Conservation (phyloP, 2,329 filamentous ascomycete species). For the Neodidymelliopsis sp. region DNA sequence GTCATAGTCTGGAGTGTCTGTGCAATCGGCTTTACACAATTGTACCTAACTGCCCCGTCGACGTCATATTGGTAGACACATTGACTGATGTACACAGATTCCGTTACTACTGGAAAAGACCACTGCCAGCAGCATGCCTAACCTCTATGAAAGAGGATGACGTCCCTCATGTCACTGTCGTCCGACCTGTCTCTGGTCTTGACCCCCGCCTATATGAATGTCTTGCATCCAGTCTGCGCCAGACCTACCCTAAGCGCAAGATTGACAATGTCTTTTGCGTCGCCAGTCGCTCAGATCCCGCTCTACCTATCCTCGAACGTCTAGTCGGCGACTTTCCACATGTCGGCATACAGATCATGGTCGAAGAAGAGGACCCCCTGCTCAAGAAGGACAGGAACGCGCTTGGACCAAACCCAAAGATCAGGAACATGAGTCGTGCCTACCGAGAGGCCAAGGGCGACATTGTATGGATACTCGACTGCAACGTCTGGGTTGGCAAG, state of each 20-base stretch:
- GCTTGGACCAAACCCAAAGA: slow-evolving; percentile 97
- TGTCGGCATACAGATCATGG: slow-evolving; percentile 74
- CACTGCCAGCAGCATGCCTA: slow-evolving; percentile 53
- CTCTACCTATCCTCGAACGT: slow-evolving; percentile 74
- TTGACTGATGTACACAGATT: slow-evolving; percentile 54
- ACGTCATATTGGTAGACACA: neutral
- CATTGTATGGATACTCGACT: slow-evolving; percentile 93
- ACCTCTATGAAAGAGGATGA: slow-evolving; percentile 49
- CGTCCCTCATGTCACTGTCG: slow-evolving; percentile 84
- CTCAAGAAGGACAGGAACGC: slow-evolving; percentile 63
- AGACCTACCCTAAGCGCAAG: slow-evolving; percentile 79
- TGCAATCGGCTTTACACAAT: slow-evolving; percentile 64
- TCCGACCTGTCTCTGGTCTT: slow-evolving; percentile 91
- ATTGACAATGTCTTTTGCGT: slow-evolving; percentile 86
- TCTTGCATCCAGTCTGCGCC: slow-evolving; percentile 82
- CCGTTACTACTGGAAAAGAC: slow-evolving; percentile 60
- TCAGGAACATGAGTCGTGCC: slow-evolving; percentile 92
- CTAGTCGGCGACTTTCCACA: slow-evolving; percentile 76
- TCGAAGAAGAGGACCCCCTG: slow-evolving; percentile 82
- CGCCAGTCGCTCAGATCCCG: slow-evolving; percentile 75
- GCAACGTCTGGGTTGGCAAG: slow-evolving; percentile 89
- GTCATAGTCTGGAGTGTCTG: slow-evolving; percentile 63
- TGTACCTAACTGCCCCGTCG: slow-evolving; percentile 54
- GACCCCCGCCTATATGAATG: slow-evolving; percentile 93
- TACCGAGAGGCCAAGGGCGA: slow-evolving; percentile 87